Conservation (phyloP, 1,284 basidiomycete genomes). For the Trametes polyzona region DNA sequence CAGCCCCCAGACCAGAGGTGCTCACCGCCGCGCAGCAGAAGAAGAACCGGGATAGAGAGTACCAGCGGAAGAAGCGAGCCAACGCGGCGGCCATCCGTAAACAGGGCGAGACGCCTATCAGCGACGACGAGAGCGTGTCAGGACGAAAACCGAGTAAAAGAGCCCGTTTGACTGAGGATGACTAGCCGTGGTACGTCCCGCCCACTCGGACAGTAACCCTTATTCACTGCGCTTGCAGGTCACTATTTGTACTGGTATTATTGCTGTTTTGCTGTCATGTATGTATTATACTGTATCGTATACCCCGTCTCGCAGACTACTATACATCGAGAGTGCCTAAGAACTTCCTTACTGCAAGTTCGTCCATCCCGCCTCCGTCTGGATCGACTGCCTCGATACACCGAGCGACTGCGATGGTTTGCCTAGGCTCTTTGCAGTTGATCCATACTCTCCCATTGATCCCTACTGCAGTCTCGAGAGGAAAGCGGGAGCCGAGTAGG, state of each 20-base stretch:
- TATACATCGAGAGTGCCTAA: conserved; percentile 60
- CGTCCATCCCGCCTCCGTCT: conserved; percentile 59
- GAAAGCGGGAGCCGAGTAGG: conserved; percentile 71
- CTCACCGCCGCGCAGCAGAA: conserved; percentile 72
- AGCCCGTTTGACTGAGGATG: conserved; percentile 62
- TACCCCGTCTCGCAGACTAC: conserved; percentile 14
- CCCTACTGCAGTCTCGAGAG: conserved; percentile 78
- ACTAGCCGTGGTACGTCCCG: conserved; percentile 29
- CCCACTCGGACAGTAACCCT: not conserved
- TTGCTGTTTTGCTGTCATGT: conserved; percentile 4
- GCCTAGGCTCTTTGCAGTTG: conserved; percentile 65
- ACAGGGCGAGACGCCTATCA: conserved; percentile 57
- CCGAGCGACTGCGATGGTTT: conserved; percentile 67
- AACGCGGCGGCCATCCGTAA: conserved; percentile 49
- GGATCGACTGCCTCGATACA: conserved; percentile 78
- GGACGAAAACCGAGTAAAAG: conserved; percentile 63
- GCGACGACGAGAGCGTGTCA: conserved; percentile 68
- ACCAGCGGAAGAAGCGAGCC: conserved; percentile 74
- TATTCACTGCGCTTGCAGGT: not conserved
- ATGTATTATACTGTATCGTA: conserved; percentile 21
- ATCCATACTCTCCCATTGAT: conserved; percentile 86
- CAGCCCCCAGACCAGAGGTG: conserved; percentile 65
- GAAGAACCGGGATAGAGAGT: conserved; percentile 73
- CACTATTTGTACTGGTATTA: not conserved
- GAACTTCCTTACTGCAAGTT: conserved; percentile 54